Base-by-base conservation (phyloP, 129 eudicot genomes). In the Tagetes patula region DNA sequence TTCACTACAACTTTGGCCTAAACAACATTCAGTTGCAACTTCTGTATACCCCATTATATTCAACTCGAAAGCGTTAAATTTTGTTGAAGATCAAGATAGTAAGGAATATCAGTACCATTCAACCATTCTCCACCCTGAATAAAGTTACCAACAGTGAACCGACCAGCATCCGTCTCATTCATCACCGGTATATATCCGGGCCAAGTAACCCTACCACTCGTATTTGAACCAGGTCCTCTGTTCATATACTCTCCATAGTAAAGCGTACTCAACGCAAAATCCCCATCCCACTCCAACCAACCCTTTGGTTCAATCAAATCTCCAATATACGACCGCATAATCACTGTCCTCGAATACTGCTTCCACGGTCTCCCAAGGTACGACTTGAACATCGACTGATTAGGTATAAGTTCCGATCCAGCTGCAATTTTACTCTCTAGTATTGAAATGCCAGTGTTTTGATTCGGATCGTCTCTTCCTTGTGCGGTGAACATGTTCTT, bases 311-410 rank as follows among this genome's bases (percentile, higher is more conserved):
- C 82, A 32, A 90, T 79, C 47, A 85, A 10, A 13, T 78, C 81
- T 3, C 82, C 91, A 9, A 90, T 85, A 10, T 72, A 47, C 8
- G 89, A 81, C 1, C 76, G 47, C 73, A 87, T 10, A 13, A 76
- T 61, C 55, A 87, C 87, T 0, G 96, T 90, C 45, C 89, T 80
- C 2, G 96, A 90, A 32, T 76, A 85, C 71, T 38, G 59, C 43
- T 82, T 87, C 96, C 96, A 90, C 38, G 96, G 96, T 38, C 96
- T 75, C n/a, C 94, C 96, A 0, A 90, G 82, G 80, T 83, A 90
- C 32, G 91, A 73, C 54, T 75, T 72, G 68, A 85, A 87, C 30
- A 80, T 48, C 0, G 94, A 37, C 12, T 81, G 71, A 33, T 83
- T 86, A 0, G 96, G 86, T 8, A 85, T 67, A 0, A 87, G 70